Conservation (phyloP, 768 basidiomycete genomes). For the Pleurotus ostreatus region DNA sequence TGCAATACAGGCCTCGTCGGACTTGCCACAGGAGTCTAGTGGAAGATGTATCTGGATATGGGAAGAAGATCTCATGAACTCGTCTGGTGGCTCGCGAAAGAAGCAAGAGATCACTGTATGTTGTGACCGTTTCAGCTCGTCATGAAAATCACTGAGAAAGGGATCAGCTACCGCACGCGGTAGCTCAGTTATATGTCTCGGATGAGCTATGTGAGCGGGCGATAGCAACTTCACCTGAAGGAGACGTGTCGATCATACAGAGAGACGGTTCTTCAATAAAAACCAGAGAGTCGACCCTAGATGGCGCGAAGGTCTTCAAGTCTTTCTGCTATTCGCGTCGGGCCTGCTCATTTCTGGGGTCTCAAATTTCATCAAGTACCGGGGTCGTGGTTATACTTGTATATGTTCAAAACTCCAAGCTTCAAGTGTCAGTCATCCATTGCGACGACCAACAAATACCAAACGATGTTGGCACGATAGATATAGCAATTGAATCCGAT, state of each 20-base stretch:
- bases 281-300: conserved; percentile 15
- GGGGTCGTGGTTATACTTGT: conserved; percentile 23
- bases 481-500: conserved; percentile 26
- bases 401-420: conserved; percentile 18
- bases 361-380: conserved; percentile 14
- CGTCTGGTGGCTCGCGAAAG: conserved; percentile 26
- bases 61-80: conserved; percentile 46
- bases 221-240: conserved; percentile 26
- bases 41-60: conserved; percentile 60
- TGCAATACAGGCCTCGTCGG: conserved; percentile 45
- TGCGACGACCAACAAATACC: conserved; percentile 29
- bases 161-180: conserved; percentile 37
- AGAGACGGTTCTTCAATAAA: conserved; percentile 18
- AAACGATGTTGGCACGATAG: conserved; percentile 22
- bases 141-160: neutral
- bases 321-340: conserved; percentile 25
- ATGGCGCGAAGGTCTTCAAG: conserved; percentile 12
- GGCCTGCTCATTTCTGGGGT: conserved; percentile 25
- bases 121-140: neutral
- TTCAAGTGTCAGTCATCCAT: conserved; percentile 25
- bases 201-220: conserved; percentile 20
- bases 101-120: conserved; percentile 35
- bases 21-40: conserved; percentile 32
- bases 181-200: conserved; percentile 24
- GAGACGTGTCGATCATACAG: conserved; percentile 26